Conservation (phyloP, 441 rosid genomes). For the Heliophila coronopifolia region DNA sequence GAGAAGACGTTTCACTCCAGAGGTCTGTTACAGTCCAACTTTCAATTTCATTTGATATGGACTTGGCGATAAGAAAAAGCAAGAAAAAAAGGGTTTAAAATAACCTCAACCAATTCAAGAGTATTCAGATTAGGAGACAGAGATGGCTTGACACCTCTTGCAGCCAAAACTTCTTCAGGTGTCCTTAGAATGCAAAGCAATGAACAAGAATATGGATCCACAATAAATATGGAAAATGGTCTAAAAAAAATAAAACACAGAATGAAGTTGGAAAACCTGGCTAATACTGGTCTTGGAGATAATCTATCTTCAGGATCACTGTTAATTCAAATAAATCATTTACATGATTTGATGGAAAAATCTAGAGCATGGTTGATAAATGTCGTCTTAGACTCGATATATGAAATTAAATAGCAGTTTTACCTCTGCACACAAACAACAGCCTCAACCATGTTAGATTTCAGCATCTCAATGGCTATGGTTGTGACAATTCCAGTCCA, state of each 20-base stretch:
- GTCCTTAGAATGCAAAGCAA: slow-evolving; percentile 40
- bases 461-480: slow-evolving; percentile 86
- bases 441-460: slow-evolving; percentile 80
- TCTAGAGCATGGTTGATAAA: not conserved
- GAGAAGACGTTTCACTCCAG: slow-evolving; percentile 91
- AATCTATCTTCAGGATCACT: slow-evolving; percentile 91
- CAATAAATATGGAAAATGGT: not conserved
- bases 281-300: slow-evolving; percentile 82
- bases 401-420: not conserved
- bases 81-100: slow-evolving; percentile 11
- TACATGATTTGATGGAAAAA: not conserved
- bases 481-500: slow-evolving; percentile 97
- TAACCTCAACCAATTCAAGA: slow-evolving; percentile 79
- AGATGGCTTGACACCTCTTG: slow-evolving; percentile 93
- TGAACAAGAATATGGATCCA: slow-evolving; percentile 8
- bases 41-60: not conserved
- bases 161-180: slow-evolving; percentile 88
- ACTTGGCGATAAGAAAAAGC: not conserved
- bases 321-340: slow-evolving; percentile 13
- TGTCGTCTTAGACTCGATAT: not conserved
- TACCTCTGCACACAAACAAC: slow-evolving; percentile 96
- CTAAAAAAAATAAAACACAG: slow-evolving; percentile 7
- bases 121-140: slow-evolving; percentile 87
- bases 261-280: slow-evolving; percentile 47
- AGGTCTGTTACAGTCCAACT: slow-evolving; percentile 43